phyloP scores from a whole-genome alignment of 208 protist species.

The Tritrichomonas foetus region DNA sequence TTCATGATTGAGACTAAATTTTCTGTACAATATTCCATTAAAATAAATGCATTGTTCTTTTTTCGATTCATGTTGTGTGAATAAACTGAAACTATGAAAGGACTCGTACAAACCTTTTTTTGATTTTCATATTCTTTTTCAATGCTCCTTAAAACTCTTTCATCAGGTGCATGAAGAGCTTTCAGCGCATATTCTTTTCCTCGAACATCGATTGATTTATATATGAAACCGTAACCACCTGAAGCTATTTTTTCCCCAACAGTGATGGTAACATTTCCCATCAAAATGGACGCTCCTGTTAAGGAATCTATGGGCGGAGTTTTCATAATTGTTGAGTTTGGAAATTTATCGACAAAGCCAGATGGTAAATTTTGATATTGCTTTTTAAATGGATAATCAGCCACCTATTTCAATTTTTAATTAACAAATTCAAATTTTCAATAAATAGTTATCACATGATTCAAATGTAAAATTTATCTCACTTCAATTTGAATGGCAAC shows the following conservation, averaged over 20 bases:
- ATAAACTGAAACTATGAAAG: neutral
- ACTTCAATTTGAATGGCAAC: no score
- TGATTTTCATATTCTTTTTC: neutral
- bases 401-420: no score
- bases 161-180: neutral
- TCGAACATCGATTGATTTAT: neutral
- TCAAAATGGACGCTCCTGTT: neutral
- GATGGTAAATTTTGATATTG: no score
- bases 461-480: no score
- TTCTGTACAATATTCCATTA: neutral
- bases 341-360: no score
- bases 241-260: neutral
- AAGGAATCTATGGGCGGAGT: no score
- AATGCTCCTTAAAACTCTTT: neutral
- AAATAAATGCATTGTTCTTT: neutral
- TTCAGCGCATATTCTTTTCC: neutral
- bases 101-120: neutral
- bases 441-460: no score
- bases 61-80: neutral
- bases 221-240: conserved; percentile 7
- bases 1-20: neutral
- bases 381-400: no score
- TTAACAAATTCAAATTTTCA: no score
- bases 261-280: neutral
- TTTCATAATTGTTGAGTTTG: no score